Evolutionary conservation across 108 stramenopile genomes (phyloP), one percentile per base, ranked within the genome.

Genomic region (Halocafeteria seosinensis): DNA sequence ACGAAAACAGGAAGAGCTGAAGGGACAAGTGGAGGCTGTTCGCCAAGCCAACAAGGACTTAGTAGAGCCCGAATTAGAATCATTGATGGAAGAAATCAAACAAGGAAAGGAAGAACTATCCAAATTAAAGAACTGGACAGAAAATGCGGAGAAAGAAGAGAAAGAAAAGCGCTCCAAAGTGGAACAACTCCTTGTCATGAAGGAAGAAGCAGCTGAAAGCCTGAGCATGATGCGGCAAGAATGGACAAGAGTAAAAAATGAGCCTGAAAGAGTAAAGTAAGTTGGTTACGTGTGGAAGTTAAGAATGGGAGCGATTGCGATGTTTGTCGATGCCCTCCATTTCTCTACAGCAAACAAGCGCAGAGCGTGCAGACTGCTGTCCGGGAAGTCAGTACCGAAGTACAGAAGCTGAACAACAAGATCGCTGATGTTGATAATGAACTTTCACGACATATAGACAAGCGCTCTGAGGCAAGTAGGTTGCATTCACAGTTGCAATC

Each of bases 341-440:
- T n/a, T n/a, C n/a, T n/a, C n/a, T n/a, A n/a, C n/a, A n/a, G 58
- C 13, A 78, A 78, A 64, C 80, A 81, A 68, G 63, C 67, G 1
- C 76, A 74, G 30, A 67, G 65, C 34, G 78, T 79, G 1, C 38
- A 67, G 2, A 71, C 64, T 31, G 80, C 76, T 3, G 70, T 64
- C 11, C 33, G 32, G 23, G 60, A 51, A n/a, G 61, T 81, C 8
- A n/a, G 34, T 6, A 27, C 35, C 36, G 80, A 81, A 60, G 67
- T 81, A 28, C 25, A 30, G 26, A 23, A 17, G 13, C 58, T 80
- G 42, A 26, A 62, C 29, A 36, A 23, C 0, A 65, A 32, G 35
- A 47, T 69, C 26, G 34, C 6, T 0, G 24, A 55, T 26, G 52
- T 60, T 36, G 75, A 77, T n/a, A 37, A 64, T 30, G 76, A 77